Conservation (phyloP, 2,329 filamentous ascomycete species). For the Xenoacremonium recifei region DNA sequence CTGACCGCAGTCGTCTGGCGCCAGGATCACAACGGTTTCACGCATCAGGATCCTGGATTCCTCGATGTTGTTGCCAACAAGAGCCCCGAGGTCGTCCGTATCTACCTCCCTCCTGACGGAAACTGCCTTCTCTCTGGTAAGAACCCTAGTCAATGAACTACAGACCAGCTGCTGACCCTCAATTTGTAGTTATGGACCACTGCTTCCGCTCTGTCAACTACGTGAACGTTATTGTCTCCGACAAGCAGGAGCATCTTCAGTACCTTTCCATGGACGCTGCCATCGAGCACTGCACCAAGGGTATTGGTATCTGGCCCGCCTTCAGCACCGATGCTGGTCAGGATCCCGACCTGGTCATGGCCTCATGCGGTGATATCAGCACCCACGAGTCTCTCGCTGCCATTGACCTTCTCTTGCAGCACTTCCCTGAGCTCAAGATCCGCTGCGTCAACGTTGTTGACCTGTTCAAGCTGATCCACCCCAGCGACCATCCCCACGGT, state of each 20-base stretch:
- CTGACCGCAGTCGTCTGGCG: slow-evolving; percentile 78
- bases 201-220: slow-evolving; percentile 73
- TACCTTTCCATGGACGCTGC: slow-evolving; percentile 73
- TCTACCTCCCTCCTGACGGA: slow-evolving; percentile 77
- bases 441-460: slow-evolving; percentile 80
- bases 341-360: slow-evolving; percentile 75
- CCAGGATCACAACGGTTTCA: slow-evolving; percentile 83
- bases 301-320: slow-evolving; percentile 74
- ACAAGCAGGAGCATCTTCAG: slow-evolving; percentile 78
- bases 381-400: slow-evolving; percentile 75
- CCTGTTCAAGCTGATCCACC: slow-evolving; percentile 74
- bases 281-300: slow-evolving; percentile 74
- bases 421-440: slow-evolving; percentile 71
- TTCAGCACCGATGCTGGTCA: slow-evolving; percentile 67
- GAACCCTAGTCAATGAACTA: slow-evolving; percentile 5
- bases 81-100: slow-evolving; percentile 74
- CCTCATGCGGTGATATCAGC: slow-evolving; percentile 70
- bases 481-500: slow-evolving; percentile 70
- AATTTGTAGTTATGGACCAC: slow-evolving; percentile 62
- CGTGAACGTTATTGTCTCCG: slow-evolving; percentile 77
- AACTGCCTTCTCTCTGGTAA: slow-evolving; percentile 68
- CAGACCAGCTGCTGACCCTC: slow-evolving; percentile 15
- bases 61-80: slow-evolving; percentile 79
- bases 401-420: slow-evolving; percentile 68
- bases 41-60: slow-evolving; percentile 78